Conservation (phyloP, 371 early-diverging fungal species). For the Spiromyces aspiralis region DNA sequence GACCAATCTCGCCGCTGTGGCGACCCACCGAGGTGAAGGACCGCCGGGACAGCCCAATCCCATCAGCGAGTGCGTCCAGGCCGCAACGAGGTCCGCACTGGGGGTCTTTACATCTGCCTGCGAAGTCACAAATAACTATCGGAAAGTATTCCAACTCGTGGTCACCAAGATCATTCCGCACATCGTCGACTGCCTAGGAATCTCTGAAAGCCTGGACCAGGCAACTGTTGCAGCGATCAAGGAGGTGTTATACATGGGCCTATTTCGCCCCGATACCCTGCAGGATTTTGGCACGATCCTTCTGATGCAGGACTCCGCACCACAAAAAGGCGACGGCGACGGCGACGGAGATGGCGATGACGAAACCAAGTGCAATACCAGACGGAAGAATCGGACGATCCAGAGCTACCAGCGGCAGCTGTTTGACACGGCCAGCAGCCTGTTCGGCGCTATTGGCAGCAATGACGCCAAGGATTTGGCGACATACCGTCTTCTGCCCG, state of each 20-base stretch:
- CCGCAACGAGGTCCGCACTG: background rate
- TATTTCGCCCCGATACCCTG: background rate
- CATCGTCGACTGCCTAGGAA: background rate
- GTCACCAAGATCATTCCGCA: background rate
- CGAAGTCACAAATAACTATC: background rate
- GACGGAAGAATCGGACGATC: background rate
- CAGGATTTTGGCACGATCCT: background rate
- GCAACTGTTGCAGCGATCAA: background rate
- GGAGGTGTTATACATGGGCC: background rate
- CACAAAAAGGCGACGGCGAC: too few species aligned
- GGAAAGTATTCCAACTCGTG: background rate
- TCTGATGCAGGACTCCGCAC: background rate
- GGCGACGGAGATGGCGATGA: background rate
- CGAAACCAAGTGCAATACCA: background rate
- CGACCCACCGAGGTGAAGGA: background rate
- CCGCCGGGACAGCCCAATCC: too few species aligned
- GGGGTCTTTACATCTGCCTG: background rate
- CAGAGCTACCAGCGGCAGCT: background rate
- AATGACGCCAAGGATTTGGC: background rate
- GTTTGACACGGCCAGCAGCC: background rate
- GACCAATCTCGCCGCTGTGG: background rate
- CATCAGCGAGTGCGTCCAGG: too few species aligned
- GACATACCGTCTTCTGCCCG: background rate
- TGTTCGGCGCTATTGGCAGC: background rate
- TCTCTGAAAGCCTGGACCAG: background rate